phyloP scores from a whole-genome alignment of 495 filamentous ascomycete species.

The Penicillium subrubescens region DNA sequence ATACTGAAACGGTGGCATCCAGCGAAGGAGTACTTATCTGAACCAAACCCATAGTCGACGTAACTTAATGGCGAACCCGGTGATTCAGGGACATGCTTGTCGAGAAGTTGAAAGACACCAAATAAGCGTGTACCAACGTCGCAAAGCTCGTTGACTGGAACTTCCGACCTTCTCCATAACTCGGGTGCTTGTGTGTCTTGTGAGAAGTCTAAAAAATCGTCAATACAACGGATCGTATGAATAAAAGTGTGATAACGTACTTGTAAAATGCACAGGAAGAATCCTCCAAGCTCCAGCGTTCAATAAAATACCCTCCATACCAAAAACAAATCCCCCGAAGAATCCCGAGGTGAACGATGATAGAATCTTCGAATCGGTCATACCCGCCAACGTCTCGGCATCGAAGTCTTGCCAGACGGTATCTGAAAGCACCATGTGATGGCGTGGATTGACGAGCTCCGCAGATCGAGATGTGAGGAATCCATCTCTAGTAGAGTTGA shows the following conservation, averaged over 20 bases:
- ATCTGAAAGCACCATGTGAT: constrained; percentile 15
- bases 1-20: constrained; percentile 27
- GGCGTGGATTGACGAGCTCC: constrained; percentile 20
- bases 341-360: constrained; percentile 20
- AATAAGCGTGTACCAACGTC: constrained; percentile 18
- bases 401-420: constrained; percentile 18
- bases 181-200: constrained; percentile 3
- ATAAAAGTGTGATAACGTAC: constrained; percentile 1
- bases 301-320: constrained; percentile 17
- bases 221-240: background rate
- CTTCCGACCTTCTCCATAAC: constrained; percentile 15
- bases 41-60: constrained; percentile 27
- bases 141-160: constrained; percentile 11
- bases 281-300: constrained; percentile 12
- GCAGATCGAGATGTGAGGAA: constrained; percentile 18
- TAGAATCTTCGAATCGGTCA: constrained; percentile 21
- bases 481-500: background rate
- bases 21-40: constrained; percentile 19
- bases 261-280: constrained; percentile 17
- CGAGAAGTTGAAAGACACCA: constrained; percentile 21
- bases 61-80: constrained; percentile 9
- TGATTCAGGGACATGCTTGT: constrained; percentile 18
- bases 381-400: constrained; percentile 10
- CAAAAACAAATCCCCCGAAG: constrained; percentile 24
- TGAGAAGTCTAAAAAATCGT: constrained; percentile 7